Percentiles rank a stretch among this genome's conserved stretches.
Evolutionary conservation across 1,284 basidiomycete genomes (phyloP).

Genomic region (Cerioporus squamosus): DNA sequence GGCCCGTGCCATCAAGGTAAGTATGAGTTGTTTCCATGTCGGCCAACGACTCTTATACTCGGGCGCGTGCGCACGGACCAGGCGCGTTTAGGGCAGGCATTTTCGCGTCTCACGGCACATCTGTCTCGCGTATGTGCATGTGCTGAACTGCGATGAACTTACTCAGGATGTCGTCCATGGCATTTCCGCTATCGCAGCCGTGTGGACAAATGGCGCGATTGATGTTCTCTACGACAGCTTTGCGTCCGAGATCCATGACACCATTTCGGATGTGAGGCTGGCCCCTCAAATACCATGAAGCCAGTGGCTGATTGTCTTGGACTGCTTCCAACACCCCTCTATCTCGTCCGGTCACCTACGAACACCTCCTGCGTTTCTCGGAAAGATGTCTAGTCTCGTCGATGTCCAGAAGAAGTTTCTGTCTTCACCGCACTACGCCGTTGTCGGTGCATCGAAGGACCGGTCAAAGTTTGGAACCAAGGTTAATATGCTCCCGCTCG

Average conservation of each 20-base stretch:
- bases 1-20: slow-evolving; percentile 7
- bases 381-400: slow-evolving; percentile 28
- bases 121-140: background rate
- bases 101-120: background rate
- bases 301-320: background rate
- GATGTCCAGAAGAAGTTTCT: slow-evolving; percentile 63
- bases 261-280: slow-evolving; percentile 21
- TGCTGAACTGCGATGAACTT: slow-evolving; percentile 12
- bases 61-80: slow-evolving; percentile 35
- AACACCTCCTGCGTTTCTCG: too few species aligned
- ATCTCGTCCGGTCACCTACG: too few species aligned
- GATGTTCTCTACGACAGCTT: slow-evolving; percentile 11
- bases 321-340: slow-evolving; percentile 3
- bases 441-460: slow-evolving; percentile 82
- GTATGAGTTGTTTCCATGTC: slow-evolving; percentile 10
- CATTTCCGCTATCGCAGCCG: slow-evolving; percentile 5
- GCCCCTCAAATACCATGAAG: slow-evolving; percentile 17
- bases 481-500: slow-evolving; percentile 38
- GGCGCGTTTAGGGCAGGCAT: slow-evolving; percentile 27
- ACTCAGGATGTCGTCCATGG: slow-evolving; percentile 11
- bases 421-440: slow-evolving; percentile 66
- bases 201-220: slow-evolving; percentile 17
- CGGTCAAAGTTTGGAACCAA: slow-evolving; percentile 76
- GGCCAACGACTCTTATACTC: slow-evolving; percentile 26
- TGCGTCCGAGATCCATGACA: slow-evolving; percentile 12